Evolutionary conservation across 768 basidiomycete genomes (phyloP).

Genomic region (Hydnum rufescens): DNA sequence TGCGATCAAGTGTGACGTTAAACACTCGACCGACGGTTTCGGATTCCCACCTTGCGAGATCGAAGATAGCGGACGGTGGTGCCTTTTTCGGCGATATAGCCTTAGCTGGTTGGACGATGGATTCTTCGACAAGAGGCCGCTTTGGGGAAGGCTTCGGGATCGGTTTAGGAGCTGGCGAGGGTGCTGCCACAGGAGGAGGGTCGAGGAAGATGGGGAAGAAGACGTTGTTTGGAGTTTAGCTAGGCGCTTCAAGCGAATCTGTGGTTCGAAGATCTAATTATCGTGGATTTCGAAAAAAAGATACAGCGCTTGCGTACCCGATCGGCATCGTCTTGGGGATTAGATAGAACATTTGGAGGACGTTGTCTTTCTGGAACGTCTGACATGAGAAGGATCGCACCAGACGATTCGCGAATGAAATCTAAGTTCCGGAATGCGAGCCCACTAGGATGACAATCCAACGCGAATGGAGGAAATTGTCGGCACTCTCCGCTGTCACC

Average conservation of each 20-base stretch:
- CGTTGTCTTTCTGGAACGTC: background rate
- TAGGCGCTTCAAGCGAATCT: constrained; percentile 87
- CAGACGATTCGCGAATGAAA: no score
- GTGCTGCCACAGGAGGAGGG: constrained; percentile 17
- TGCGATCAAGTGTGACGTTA: constrained; percentile 40
- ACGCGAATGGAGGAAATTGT: no score
- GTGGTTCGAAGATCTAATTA: background rate
- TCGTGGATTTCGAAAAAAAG: background rate
- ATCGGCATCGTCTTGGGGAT: constrained; percentile 10
- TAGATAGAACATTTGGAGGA: constrained; percentile 5
- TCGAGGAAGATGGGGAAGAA: constrained; percentile 22
- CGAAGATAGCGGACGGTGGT: constrained; percentile 24
- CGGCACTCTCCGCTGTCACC: no score
- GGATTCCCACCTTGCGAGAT: constrained; percentile 51
- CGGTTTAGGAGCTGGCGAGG: constrained; percentile 11
- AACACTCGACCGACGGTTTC: constrained; percentile 47
- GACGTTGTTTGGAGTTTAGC: constrained; percentile 50
- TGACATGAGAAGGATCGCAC: no score
- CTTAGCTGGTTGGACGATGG: constrained; percentile 2
- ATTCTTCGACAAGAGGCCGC: background rate
- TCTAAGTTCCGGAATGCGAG: no score
- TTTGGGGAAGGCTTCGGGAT: constrained; percentile 4
- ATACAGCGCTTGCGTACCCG: constrained; percentile 1
- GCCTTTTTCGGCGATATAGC: constrained; percentile 7
- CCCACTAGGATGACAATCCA: no score